Evolutionary conservation across 768 basidiomycete genomes (phyloP), one percentile per base, ranked within the genome.

Genomic region (Strobilomyces echinocephalus): DNA sequence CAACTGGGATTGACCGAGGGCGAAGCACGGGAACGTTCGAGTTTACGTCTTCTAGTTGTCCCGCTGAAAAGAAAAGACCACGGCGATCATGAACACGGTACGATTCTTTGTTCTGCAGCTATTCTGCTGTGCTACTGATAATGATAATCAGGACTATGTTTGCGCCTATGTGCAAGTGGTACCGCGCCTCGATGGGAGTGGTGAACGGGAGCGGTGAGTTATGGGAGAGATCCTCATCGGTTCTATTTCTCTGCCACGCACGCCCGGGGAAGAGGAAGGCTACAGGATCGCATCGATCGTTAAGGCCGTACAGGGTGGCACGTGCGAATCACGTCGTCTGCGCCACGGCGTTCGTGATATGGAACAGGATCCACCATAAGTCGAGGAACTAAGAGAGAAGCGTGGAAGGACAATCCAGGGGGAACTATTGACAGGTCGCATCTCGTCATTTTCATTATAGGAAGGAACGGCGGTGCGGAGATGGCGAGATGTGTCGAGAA

Each of bases 361-460:
- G 56, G 56, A 46, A 61, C 41, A 59, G 64, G 64, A 65, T 64
- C 65, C 64, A 67, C 62, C 57, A 40, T n/a, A 36, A 41, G 10
- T 16, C 36, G 16, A 55, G 38, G 62, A 60, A 41, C 60, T 65
- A 62, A 63, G 60, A 67, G 44, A 56, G 60, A 67, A 64, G 65
- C 28, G 38, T 18, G 8, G 53, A 61, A 56, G 53, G 59, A 45
- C 61, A 46, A 64, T 62, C 57, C 53, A 61, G 64, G 59, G 43
- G 43, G 41, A 52, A 43, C 49, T 54, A n/a, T 52, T 51, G 35
- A 45, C 52, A 46, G 33, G 12, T 61, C 50, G 47, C 15, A 49
- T 66, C 61, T 60, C 63, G 63, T 66, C 42, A 65, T 54, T 62
- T 48, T 66, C 64, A 63, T 66, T 59, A 56, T 59, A 42, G 33